Conservation (phyloP, 345 rosid species). For the Anacardium occidentale region DNA sequence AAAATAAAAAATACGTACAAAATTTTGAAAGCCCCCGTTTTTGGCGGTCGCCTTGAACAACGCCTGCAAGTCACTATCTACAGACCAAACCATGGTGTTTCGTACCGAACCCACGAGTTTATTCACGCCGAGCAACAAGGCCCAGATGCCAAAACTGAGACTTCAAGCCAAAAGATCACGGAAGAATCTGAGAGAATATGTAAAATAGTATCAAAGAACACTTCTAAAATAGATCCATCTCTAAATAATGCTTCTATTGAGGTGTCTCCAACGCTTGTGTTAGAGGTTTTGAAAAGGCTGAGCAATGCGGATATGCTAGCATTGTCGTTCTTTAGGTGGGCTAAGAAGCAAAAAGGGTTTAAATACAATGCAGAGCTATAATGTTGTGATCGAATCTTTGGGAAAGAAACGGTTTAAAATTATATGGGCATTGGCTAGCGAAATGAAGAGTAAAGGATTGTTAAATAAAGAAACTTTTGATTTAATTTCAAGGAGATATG, state of each 20-base stretch:
- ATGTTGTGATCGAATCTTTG: conserved; percentile 66
- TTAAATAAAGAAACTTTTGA: conserved; percentile 72
- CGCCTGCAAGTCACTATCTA: not conserved
- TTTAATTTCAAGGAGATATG: conserved; percentile 66
- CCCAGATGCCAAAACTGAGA: conserved; percentile 21
- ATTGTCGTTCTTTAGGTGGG: conserved; percentile 69
- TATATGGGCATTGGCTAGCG: conserved; percentile 57
- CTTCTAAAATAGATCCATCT: conserved; percentile 28
- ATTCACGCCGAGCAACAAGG: conserved; percentile 16
- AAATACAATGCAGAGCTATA: conserved; percentile 51
- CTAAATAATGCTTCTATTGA: conserved; percentile 49
- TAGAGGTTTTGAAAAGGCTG: conserved; percentile 64
- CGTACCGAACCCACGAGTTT: conserved; percentile 13
- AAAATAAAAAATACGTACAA: too few species aligned
- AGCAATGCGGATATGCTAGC: conserved; percentile 76
- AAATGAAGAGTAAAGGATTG: conserved; percentile 63
- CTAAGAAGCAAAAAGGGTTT: conserved; percentile 69
- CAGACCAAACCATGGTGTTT: conserved; percentile 29
- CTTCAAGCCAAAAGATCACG: conserved; percentile 19
- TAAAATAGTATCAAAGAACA: conserved; percentile 35
- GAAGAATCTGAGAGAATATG: conserved; percentile 53
- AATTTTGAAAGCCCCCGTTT: too few species aligned
- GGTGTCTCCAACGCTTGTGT: conserved; percentile 47
- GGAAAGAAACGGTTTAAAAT: conserved; percentile 77
- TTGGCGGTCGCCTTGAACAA: too few species aligned